Evolutionary conservation across 78 protist species (phyloP).

Genomic region (Anaeramoeba ignava): DNA sequence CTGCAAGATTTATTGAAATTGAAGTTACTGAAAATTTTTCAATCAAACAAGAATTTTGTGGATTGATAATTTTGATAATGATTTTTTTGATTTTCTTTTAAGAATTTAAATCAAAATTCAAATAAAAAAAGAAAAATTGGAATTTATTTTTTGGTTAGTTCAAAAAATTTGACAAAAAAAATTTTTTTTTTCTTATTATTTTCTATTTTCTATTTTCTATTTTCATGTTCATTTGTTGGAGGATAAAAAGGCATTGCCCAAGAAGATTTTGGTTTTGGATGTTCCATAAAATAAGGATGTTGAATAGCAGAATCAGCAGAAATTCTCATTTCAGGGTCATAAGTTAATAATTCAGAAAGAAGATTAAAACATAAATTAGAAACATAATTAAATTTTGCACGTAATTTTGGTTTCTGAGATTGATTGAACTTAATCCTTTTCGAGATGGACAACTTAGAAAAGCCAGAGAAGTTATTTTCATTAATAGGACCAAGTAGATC

Average conservation of each 20-base stretch:
- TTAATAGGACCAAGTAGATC: background rate
- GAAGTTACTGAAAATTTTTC: too few relatives aligned
- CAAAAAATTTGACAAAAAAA: too few relatives aligned
- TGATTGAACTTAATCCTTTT: background rate
- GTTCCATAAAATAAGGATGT: background rate
- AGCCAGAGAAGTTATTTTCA: background rate
- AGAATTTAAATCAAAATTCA: too few relatives aligned
- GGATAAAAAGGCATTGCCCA: background rate
- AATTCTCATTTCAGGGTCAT: background rate
- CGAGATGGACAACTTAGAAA: background rate
- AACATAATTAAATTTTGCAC: background rate
- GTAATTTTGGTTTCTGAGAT: background rate
- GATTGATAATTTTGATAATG: too few relatives aligned
- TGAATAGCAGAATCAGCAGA: background rate
- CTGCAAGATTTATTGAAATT: too few relatives aligned
- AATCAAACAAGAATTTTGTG: too few relatives aligned
- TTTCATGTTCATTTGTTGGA: background rate
- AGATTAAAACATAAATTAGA: background rate
- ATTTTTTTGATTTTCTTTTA: too few relatives aligned
- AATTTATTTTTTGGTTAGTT: too few relatives aligned
- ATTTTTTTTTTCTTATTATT: too few relatives aligned
- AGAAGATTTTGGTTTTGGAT: background rate
- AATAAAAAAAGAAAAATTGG: too few relatives aligned
- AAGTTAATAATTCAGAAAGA: background rate
- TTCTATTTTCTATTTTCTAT: too few relatives aligned